Percentiles rank a stretch among this genome's conserved stretches.
These are phyloP conservation scores for Chlamydomonas urium DNA, from an alignment of 139 green algal genomes.

Conservation along the genomic window DNA sequence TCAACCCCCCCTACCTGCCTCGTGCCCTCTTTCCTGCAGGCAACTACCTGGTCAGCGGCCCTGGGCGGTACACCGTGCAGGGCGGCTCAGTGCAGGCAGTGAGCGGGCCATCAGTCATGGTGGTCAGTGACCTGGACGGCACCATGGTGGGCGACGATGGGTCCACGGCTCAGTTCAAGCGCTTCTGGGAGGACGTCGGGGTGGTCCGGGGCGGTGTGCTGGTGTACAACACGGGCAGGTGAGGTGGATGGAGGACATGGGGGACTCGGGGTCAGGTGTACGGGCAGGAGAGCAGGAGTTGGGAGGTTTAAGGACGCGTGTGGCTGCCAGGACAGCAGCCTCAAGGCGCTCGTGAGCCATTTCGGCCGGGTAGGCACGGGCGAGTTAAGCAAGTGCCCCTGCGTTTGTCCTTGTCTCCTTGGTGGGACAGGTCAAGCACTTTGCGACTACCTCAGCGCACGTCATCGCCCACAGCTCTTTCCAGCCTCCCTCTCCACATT, in stretches of 20 bases:
- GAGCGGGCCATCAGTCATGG: constrained; percentile 14
- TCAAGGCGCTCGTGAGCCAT: background rate
- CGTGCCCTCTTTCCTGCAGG: background rate
- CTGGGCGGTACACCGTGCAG: constrained; percentile 9
- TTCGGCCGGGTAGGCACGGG: background rate
- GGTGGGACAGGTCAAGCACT: no score
- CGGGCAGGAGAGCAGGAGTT: background rate
- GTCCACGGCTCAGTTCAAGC: constrained; percentile 59
- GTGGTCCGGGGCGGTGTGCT: constrained; percentile 42
- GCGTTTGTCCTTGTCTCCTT: no score
- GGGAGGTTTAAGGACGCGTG: background rate
- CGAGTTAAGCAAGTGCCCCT: background rate
- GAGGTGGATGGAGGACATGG: background rate
- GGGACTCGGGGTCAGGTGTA: background rate
- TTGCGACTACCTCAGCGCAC: no score
- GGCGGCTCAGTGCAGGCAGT: constrained; percentile 1
- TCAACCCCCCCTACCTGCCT: background rate
- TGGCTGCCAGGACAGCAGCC: background rate
- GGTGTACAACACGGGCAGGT: constrained; percentile 81
- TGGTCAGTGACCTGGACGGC: constrained; percentile 74
- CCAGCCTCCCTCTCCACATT: no score
- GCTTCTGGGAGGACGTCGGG: constrained; percentile 71
- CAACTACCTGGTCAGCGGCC: background rate
- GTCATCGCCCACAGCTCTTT: no score
- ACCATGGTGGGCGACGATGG: constrained; percentile 38